Evolutionary conservation across 2,329 filamentous ascomycete species (phyloP).

Genomic region (Beauveria pseudobassiana): DNA sequence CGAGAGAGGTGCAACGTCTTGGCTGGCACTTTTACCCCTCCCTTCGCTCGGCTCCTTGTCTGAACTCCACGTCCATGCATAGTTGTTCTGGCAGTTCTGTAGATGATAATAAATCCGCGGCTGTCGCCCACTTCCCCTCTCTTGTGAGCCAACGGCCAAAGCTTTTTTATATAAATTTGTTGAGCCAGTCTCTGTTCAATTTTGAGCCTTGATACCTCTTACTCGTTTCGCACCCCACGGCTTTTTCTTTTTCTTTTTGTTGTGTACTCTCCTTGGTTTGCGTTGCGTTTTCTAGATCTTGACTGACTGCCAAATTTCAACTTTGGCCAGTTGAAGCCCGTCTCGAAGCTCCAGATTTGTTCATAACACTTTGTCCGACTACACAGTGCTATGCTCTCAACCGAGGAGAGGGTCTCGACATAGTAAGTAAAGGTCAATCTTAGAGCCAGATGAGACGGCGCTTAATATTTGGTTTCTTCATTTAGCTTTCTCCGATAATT

Average conservation of each 20-base stretch:
- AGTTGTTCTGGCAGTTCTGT: background rate
- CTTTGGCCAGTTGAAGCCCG: background rate
- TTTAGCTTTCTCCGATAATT: background rate
- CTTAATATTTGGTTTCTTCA: background rate
- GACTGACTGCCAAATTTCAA: background rate
- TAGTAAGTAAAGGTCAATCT: background rate
- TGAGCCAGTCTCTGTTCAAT: background rate
- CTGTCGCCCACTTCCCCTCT: background rate
- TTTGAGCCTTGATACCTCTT: background rate
- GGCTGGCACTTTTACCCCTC: background rate
- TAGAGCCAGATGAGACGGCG: background rate
- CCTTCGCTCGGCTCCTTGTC: background rate
- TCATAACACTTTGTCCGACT: background rate
- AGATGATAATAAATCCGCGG: background rate
- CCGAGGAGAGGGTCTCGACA: background rate
- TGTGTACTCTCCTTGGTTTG: background rate
- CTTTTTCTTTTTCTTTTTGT: background rate
- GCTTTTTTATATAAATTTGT: background rate
- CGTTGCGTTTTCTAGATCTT: background rate
- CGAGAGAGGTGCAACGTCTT: background rate
- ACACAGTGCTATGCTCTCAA: too few relatives aligned
- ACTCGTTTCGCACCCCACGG: background rate
- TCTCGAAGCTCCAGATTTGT: background rate
- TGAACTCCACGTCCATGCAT: constrained; percentile 4
- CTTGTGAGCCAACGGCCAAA: background rate